Conservation (phyloP, 169 alveolate genomes). For the Plasmodium falciparum region DNA sequence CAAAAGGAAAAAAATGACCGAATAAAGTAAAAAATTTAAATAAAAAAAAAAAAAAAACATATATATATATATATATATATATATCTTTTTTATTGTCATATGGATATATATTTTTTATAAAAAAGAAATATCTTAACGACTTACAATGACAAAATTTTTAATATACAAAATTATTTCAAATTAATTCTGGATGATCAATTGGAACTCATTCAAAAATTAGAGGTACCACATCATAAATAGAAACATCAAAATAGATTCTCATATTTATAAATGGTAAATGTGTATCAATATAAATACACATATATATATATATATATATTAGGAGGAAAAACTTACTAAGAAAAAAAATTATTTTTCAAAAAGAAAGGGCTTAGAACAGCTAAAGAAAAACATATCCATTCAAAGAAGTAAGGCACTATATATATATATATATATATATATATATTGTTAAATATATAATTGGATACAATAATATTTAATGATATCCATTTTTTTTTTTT, state of each 20-base stretch:
- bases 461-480: too few relatives aligned
- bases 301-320: not conserved
- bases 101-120: not conserved
- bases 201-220: slow-evolving; percentile 33
- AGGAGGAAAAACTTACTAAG: slow-evolving; percentile 57
- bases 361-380: slow-evolving; percentile 38
- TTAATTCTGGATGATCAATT: slow-evolving; percentile 54
- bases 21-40: slow-evolving; percentile 26
- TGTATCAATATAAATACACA: not conserved
- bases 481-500: too few relatives aligned
- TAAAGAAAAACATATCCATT: slow-evolving; percentile 23
- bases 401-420: slow-evolving; percentile 25
- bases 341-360: slow-evolving; percentile 46
- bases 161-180: slow-evolving; percentile 39
- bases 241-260: not conserved
- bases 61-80: not conserved
- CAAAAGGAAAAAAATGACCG: slow-evolving; percentile 54
- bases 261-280: not conserved
- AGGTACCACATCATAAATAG: slow-evolving; percentile 18
- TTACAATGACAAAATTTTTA: slow-evolving; percentile 36
- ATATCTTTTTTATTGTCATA: too few relatives aligned
- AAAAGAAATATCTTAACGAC: slow-evolving; percentile 40
- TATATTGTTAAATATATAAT: not conserved
- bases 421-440: not conserved
- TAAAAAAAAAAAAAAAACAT: not conserved